Base-by-base conservation (phyloP, 1,284 basidiomycete species). In the Ustilago nuda region DNA sequence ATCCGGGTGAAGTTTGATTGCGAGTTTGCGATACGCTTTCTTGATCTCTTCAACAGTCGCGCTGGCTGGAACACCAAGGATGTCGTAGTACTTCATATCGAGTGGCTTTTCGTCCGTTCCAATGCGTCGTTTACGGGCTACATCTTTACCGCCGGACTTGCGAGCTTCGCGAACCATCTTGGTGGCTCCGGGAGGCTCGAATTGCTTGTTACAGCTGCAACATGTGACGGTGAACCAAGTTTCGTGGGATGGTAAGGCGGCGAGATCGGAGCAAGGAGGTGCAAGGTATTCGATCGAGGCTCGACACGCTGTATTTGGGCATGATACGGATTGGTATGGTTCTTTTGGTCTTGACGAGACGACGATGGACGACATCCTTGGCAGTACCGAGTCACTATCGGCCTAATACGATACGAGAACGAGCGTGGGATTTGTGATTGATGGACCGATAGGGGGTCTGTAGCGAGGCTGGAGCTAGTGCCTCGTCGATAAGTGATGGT, bases 21-120 rank as follows among this genome's bases (percentile, higher is more conserved):
- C 96, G 59, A 97, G 88, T 19, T 95, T 91, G 56, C 95, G 90
- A 87, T 99, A 99, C 3, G 96, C 93, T 87, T 95, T 97, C 89
- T 98, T 98, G 85, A 99, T 91, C 66, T 96, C 93, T 13, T 94
- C 93, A 2, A 90, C 89, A 15, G 92, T 92, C 5, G 93, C 93
- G 64, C 90, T 89, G 13, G 93, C 88, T 0, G 91, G 87, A 0
- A 96, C 89, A 6, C 92, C 92, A 3, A 96, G 88, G 35, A 93
- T 88, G 82, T 95, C 85, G 68, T 86, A 86, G 74, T 81, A 85
- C 12, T 76, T 76, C 78, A 82, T 84, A 45, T 85, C 84, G 54
- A 85, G 72, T 27, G 84, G 84, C 23, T 79, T 77, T 59, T 85
- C 82, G 55, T 85, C 84, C 1, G 84, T 85, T 3, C 84, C 84